A percentile compares a stretch with the other conserved stretches of the same genome.
phyloP scores from a whole-genome alignment of 345 rosid species.

The Lenwebbia sp. region DNA sequence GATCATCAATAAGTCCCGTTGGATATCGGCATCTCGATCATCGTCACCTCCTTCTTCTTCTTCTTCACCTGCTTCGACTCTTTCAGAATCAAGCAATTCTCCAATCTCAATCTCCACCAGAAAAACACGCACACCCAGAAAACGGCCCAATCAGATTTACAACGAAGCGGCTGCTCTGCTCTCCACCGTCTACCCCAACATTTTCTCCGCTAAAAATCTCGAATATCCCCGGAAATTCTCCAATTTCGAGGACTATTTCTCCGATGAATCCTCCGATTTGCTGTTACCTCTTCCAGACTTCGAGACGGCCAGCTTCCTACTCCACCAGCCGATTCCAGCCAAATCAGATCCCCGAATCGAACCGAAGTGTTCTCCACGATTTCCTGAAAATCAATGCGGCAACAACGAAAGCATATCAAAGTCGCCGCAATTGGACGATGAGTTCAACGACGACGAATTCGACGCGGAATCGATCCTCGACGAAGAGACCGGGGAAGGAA shows the following conservation, averaged over 20 bases:
- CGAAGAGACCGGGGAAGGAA: slow-evolving; percentile 57
- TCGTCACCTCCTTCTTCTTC: slow-evolving; percentile 38
- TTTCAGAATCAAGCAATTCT: slow-evolving; percentile 65
- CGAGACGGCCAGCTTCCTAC: slow-evolving; percentile 37
- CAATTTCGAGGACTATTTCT: slow-evolving; percentile 31
- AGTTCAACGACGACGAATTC: slow-evolving; percentile 31
- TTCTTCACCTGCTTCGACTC: slow-evolving; percentile 73
- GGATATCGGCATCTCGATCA: slow-evolving; percentile 21
- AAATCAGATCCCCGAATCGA: background rate
- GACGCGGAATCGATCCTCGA: slow-evolving; percentile 78
- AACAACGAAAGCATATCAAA: slow-evolving; percentile 6
- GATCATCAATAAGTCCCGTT: slow-evolving; percentile 44
- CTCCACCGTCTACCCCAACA: slow-evolving; percentile 69
- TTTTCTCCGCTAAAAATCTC: slow-evolving; percentile 44
- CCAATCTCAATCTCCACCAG: slow-evolving; percentile 76
- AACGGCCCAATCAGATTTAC: slow-evolving; percentile 91
- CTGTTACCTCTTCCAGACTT: slow-evolving; percentile 44
- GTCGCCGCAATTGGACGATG: slow-evolving; percentile 10
- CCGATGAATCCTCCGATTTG: slow-evolving; percentile 34
- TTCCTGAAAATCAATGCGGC: slow-evolving; percentile 7
- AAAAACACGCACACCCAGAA: slow-evolving; percentile 66
- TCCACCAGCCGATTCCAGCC: slow-evolving; percentile 15
- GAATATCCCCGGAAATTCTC: slow-evolving; percentile 32
- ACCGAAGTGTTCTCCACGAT: slow-evolving; percentile 17
- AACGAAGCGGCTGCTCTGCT: slow-evolving; percentile 89